A percentile compares a stretch with the other conserved stretches of the same genome.
These are phyloP conservation scores for Fomitiporia mediterranea DNA, from an alignment of 1,284 basidiomycete genomes.

Conservation along the genomic window DNA sequence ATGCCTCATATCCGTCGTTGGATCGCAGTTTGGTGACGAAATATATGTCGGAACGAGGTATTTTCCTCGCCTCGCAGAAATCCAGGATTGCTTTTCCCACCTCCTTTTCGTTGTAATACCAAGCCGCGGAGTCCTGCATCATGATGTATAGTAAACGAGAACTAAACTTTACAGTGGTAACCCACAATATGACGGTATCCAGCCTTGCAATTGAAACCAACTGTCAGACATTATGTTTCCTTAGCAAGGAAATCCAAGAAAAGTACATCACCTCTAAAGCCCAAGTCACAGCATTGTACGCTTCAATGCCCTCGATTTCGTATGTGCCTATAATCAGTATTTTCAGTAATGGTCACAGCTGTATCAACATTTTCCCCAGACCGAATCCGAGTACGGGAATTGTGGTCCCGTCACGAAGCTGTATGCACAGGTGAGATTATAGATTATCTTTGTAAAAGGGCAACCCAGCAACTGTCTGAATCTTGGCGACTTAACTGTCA, in stretches of 20 bases:
- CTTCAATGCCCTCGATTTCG: slow-evolving; percentile 55
- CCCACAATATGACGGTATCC: slow-evolving; percentile 66
- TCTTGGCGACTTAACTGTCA: too few relatives aligned
- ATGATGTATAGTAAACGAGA: slow-evolving; percentile 20
- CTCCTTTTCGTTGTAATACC: slow-evolving; percentile 69
- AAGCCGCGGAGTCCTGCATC: slow-evolving; percentile 48
- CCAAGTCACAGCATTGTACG: slow-evolving; percentile 53
- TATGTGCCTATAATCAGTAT: slow-evolving; percentile 48
- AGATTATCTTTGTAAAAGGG: too few relatives aligned
- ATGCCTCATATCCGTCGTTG: slow-evolving; percentile 49
- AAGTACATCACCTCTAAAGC: slow-evolving; percentile 49
- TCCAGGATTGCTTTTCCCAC: slow-evolving; percentile 57
- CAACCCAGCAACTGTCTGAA: too few relatives aligned
- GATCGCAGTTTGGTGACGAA: slow-evolving; percentile 66
- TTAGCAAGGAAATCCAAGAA: background rate
- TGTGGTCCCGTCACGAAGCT: slow-evolving; percentile 58
- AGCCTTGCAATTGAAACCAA: slow-evolving; percentile 33
- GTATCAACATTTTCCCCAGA: slow-evolving; percentile 28
- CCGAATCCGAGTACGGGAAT: slow-evolving; percentile 67
- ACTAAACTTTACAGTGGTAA: slow-evolving; percentile 16
- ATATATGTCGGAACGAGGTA: slow-evolving; percentile 55
- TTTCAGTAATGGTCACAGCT: too few relatives aligned
- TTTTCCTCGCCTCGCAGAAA: slow-evolving; percentile 43
- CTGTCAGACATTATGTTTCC: background rate
- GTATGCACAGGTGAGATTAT: too few relatives aligned